Conservation (phyloP, 1,284 basidiomycete genomes). For the Leccinum holopus region DNA sequence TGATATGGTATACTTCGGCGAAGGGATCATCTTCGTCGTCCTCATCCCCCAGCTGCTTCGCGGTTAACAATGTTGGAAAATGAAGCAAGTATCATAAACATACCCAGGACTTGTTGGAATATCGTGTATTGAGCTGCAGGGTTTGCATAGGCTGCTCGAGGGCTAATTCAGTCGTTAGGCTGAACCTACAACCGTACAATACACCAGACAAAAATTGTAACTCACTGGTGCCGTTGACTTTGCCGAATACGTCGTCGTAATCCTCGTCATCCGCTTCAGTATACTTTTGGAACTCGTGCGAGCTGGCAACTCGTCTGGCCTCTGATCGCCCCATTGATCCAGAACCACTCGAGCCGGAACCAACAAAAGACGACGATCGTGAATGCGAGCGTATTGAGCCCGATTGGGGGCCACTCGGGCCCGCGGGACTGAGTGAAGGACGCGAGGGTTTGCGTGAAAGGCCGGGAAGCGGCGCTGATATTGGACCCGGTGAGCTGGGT, state of each 20-base stretch:
- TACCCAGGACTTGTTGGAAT: slow-evolving; percentile 89
- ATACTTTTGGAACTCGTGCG: slow-evolving; percentile 77
- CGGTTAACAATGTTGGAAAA: slow-evolving; percentile 2
- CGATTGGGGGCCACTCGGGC: slow-evolving; percentile 27
- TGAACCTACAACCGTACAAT: background rate
- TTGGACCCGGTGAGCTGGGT: slow-evolving; percentile 51
- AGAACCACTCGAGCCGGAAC: slow-evolving; percentile 35
- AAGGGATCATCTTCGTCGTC: slow-evolving; percentile 93
- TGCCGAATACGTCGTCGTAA: slow-evolving; percentile 90
- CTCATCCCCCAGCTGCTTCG: slow-evolving; percentile 67
- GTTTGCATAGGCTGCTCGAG: slow-evolving; percentile 64
- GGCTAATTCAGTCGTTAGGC: slow-evolving; percentile 36
- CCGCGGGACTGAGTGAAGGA: slow-evolving; percentile 43
- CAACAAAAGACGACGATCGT: slow-evolving; percentile 58
- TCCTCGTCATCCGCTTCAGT: slow-evolving; percentile 84
- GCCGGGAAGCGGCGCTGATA: slow-evolving; percentile 61
- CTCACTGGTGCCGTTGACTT: slow-evolving; percentile 63
- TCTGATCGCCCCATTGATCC: slow-evolving; percentile 68
- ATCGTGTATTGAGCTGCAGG: slow-evolving; percentile 76
- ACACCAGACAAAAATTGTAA: slow-evolving; percentile 5
- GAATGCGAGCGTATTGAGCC: slow-evolving; percentile 40
- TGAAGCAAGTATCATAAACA: slow-evolving; percentile 20
- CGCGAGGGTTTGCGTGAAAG: slow-evolving; percentile 48
- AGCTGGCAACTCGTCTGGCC: slow-evolving; percentile 49
- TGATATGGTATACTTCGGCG: slow-evolving; percentile 62